Conservation (phyloP, 768 basidiomycete genomes). For the Boletus patriciae region DNA sequence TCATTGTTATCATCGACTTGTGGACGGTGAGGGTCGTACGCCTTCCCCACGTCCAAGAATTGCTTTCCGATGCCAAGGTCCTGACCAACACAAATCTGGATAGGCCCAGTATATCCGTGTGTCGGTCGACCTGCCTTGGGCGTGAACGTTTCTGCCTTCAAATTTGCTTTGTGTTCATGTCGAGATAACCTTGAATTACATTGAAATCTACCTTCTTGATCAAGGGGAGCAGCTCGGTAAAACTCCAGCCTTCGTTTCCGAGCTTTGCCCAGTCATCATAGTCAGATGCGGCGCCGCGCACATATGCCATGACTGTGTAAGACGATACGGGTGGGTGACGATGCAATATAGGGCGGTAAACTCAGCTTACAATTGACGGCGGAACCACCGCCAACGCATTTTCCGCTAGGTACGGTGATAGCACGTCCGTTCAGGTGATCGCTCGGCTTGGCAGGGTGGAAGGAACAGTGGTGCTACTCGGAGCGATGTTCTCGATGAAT, state of each 20-base stretch:
- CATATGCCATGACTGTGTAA: conserved; percentile 20
- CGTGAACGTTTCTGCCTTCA: conserved; percentile 35
- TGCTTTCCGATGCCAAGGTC: conserved; percentile 32
- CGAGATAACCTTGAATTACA: background rate
- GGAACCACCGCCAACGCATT: background rate
- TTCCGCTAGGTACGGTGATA: conserved; percentile 3
- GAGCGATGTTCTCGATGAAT: conserved; percentile 13
- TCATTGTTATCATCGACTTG: too few species aligned
- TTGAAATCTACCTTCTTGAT: conserved; percentile 19
- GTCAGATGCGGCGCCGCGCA: background rate
- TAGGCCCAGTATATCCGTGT: conserved; percentile 36
- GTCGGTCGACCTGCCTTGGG: conserved; percentile 6
- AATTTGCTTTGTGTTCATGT: background rate
- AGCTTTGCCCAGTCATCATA: too few species aligned
- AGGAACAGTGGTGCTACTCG: conserved; percentile 19
- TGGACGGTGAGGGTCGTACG: conserved; percentile 39
- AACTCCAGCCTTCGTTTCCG: too few species aligned
- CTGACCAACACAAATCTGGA: conserved; percentile 21
- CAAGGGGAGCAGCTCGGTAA: conserved; percentile 23
- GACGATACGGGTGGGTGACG: background rate
- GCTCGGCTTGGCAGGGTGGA: conserved; percentile 12
- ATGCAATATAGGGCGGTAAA: background rate
- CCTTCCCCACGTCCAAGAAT: conserved; percentile 45
- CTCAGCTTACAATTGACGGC: conserved; percentile 20
- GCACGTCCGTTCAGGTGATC: conserved; percentile 16